A percentile compares a stretch with the other conserved stretches of the same genome.
These are phyloP conservation scores for Aspergillus texensis DNA, from an alignment of 2,329 filamentous ascomycete species.

Conservation along the genomic window DNA sequence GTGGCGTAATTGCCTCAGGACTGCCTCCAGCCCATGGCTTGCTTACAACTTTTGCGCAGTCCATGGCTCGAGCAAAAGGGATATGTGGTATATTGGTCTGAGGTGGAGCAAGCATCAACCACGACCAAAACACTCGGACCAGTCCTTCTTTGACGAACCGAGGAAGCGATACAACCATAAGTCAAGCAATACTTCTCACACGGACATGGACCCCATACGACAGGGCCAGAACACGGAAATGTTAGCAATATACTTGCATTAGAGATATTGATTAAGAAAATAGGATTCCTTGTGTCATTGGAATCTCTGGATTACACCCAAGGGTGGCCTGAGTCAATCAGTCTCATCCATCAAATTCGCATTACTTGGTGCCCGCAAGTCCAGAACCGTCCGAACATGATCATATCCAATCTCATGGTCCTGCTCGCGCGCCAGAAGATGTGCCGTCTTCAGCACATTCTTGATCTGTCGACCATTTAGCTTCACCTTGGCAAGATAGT, in stretches of 20 bases:
- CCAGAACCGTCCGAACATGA: conserved; percentile 25
- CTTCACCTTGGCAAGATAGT: conserved; percentile 23
- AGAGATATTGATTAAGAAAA: neutral
- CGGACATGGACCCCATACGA: too few relatives aligned
- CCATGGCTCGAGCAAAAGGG: neutral
- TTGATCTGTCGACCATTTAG: conserved; percentile 48
- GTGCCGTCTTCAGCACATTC: conserved; percentile 48
- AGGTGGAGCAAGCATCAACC: neutral
- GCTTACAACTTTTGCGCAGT: neutral
- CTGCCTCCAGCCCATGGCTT: neutral
- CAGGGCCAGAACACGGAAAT: neutral
- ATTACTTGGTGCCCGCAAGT: conserved; percentile 8
- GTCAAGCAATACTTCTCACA: too few relatives aligned
- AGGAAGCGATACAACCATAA: neutral
- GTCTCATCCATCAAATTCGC: neutral
- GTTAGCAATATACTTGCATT: neutral
- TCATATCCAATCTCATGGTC: conserved; percentile 20
- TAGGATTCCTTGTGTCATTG: neutral
- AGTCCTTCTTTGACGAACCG: neutral
- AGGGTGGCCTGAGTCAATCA: neutral
- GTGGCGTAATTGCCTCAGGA: neutral
- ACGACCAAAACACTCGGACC: neutral
- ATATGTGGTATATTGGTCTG: neutral
- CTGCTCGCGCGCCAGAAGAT: conserved; percentile 39
- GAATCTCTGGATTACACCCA: neutral